A percentile compares a stretch with the other conserved stretches of the same genome.
Evolutionary conservation across 495 filamentous ascomycete genomes (phyloP).

Genomic region (Penicillium egyptiacum): DNA sequence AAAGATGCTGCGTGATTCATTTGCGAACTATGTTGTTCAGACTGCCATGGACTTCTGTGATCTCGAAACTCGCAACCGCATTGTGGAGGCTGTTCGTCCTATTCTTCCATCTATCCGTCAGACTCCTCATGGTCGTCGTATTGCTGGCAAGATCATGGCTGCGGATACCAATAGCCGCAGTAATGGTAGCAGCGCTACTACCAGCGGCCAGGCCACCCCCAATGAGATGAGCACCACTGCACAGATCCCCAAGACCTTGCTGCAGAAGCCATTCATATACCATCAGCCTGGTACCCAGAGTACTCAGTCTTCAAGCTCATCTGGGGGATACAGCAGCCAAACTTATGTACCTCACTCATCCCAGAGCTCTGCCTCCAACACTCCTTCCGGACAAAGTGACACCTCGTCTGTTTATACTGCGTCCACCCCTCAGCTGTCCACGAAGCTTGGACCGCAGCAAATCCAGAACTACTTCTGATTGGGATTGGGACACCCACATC

Average conservation of each 20-base stretch:
- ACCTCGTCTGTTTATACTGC: conserved; percentile 30
- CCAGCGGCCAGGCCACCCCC: conserved; percentile 39
- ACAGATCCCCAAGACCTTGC: conserved; percentile 36
- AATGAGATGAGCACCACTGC: conserved; percentile 37
- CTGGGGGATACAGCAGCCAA: conserved; percentile 30
- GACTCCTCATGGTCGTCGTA: conserved; percentile 91
- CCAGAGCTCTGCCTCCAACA: conserved; percentile 32
- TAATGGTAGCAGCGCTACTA: conserved; percentile 37
- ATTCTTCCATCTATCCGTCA: conserved; percentile 76
- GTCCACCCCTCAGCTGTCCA: conserved; percentile 27
- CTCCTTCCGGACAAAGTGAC: conserved; percentile 35
- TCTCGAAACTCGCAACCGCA: conserved; percentile 61
- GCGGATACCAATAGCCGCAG: conserved; percentile 39
- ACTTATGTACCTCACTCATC: conserved; percentile 32
- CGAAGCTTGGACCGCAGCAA: conserved; percentile 32
- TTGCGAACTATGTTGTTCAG: conserved; percentile 96
- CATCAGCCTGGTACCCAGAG: conserved; percentile 29
- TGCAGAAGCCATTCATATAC: conserved; percentile 36
- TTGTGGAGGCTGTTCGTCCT: conserved; percentile 82
- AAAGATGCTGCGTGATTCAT: conserved; percentile 82
- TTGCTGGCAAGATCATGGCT: conserved; percentile 74
- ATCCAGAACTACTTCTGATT: conserved; percentile 39
- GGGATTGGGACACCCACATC: conserved; percentile 10
- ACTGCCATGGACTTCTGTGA: conserved; percentile 89
- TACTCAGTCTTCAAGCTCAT: conserved; percentile 24